Percentiles rank a stretch among this genome's conserved stretches.
Conservation (phyloP, 495 filamentous ascomycete genomes). For the Penicillium coprophilum region DNA sequence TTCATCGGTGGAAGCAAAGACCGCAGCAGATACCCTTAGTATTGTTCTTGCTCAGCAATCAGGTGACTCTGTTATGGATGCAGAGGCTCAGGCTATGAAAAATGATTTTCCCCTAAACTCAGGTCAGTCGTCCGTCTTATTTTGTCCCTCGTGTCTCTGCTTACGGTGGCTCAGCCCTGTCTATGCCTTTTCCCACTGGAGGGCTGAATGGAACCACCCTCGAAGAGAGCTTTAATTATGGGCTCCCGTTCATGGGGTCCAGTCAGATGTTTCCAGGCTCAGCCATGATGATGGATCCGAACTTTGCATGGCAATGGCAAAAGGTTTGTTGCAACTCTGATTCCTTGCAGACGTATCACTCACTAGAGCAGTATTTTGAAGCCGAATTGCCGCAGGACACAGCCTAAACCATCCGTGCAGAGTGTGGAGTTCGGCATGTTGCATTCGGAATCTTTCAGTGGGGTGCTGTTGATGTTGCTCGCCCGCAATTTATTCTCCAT, state of each 20-base stretch:
- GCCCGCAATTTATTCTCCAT: no score
- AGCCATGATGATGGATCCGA: slow-evolving; percentile 4
- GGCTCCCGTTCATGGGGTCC: not conserved
- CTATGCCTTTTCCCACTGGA: not conserved
- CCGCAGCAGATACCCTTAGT: not conserved
- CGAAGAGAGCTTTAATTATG: slow-evolving; percentile 1
- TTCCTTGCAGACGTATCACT: not conserved
- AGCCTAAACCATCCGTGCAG: not conserved
- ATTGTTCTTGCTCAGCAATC: not conserved
- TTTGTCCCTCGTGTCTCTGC: not conserved
- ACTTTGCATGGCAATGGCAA: slow-evolving; percentile 8
- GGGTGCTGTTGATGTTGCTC: not conserved
- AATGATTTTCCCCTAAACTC: not conserved
- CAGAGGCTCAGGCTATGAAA: not conserved
- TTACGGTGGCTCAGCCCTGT: not conserved
- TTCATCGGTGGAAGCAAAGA: not conserved
- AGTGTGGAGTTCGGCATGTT: not conserved
- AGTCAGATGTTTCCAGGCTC: slow-evolving; percentile 7
- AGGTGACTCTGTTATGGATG: not conserved
- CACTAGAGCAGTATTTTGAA: not conserved
- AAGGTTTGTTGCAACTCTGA: slow-evolving; percentile 1
- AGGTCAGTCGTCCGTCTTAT: not conserved
- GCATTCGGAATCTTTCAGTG: not conserved
- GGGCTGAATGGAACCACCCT: not conserved
- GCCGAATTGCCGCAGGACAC: not conserved